Conservation (phyloP, 2,329 filamentous ascomycete genomes). For the Phialocephala subalpina region DNA sequence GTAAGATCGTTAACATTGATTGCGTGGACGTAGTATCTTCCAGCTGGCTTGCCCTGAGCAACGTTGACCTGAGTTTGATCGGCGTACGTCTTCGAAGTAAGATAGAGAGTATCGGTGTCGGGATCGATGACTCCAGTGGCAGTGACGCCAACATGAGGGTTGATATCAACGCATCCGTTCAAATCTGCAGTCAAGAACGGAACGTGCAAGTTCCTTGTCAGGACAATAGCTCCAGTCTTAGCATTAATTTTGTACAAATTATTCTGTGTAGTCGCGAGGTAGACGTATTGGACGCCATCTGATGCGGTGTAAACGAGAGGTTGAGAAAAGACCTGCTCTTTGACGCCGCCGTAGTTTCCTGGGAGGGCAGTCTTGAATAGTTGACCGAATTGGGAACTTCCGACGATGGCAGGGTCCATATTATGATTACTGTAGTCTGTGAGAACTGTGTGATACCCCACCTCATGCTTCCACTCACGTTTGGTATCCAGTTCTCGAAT, state of each 20-base stretch:
- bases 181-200: slow-evolving; percentile 56
- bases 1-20: slow-evolving; percentile 54
- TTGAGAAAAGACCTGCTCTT: slow-evolving; percentile 61
- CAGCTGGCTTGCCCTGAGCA: slow-evolving; percentile 51
- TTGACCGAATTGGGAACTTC: slow-evolving; percentile 61
- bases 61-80: slow-evolving; percentile 45
- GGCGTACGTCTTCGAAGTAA: slow-evolving; percentile 57
- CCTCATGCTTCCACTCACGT: slow-evolving; percentile 48
- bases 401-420: slow-evolving; percentile 66
- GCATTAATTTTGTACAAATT: slow-evolving; percentile 64
- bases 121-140: slow-evolving; percentile 60
- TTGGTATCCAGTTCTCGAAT: slow-evolving; percentile 61
- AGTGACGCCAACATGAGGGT: slow-evolving; percentile 55
- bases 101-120: slow-evolving; percentile 56
- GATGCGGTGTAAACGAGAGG: slow-evolving; percentile 62
- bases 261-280: slow-evolving; percentile 64
- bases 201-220: slow-evolving; percentile 55
- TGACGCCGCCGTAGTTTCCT: slow-evolving; percentile 56
- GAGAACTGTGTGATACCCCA: slow-evolving; percentile 12
- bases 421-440: slow-evolving; percentile 58
- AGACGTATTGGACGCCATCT: slow-evolving; percentile 59
- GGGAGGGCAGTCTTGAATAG: slow-evolving; percentile 61
- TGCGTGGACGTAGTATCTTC: slow-evolving; percentile 55
- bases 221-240: slow-evolving; percentile 60
- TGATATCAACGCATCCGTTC: slow-evolving; percentile 56